phyloP scores from a whole-genome alignment of 202 grass and related monocot species.

The Panicum hallii region DNA sequence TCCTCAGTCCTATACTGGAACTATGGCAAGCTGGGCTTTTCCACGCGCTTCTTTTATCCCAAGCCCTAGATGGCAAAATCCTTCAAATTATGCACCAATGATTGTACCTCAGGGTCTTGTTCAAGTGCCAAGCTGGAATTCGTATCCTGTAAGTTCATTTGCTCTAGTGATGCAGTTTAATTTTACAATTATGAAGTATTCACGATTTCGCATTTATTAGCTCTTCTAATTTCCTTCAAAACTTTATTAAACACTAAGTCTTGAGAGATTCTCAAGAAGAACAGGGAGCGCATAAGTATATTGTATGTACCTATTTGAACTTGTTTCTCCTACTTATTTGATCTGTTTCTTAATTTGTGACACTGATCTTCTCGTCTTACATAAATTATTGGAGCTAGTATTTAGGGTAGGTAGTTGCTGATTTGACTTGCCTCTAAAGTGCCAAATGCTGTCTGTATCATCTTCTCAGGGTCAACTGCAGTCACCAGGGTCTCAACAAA shows the following conservation, averaged over 20 bases:
- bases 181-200: neutral
- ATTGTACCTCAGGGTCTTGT: constrained; percentile 92
- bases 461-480: constrained; percentile 68
- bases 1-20: constrained; percentile 73
- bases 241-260: neutral
- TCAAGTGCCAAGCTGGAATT: constrained; percentile 87
- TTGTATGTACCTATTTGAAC: constrained; percentile 23
- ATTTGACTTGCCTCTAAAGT: constrained; percentile 55
- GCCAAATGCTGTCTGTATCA: constrained; percentile 62
- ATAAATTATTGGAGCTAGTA: constrained; percentile 8
- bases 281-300: neutral
- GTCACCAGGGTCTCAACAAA: constrained; percentile 62
- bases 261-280: neutral
- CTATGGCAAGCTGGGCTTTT: constrained; percentile 75
- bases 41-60: constrained; percentile 92
- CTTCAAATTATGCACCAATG: constrained; percentile 86
- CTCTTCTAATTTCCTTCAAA: constrained; percentile 16
- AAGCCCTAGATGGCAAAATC: constrained; percentile 89
- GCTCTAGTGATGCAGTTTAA: neutral
- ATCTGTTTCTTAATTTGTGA: constrained; percentile 32
- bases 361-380: neutral
- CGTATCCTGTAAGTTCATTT: constrained; percentile 70
- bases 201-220: neutral
- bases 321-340: constrained; percentile 13
- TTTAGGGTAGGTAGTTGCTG: constrained; percentile 40